Conservation (phyloP, 2,329 filamentous ascomycete species). For the Xylariaceae sp. region DNA sequence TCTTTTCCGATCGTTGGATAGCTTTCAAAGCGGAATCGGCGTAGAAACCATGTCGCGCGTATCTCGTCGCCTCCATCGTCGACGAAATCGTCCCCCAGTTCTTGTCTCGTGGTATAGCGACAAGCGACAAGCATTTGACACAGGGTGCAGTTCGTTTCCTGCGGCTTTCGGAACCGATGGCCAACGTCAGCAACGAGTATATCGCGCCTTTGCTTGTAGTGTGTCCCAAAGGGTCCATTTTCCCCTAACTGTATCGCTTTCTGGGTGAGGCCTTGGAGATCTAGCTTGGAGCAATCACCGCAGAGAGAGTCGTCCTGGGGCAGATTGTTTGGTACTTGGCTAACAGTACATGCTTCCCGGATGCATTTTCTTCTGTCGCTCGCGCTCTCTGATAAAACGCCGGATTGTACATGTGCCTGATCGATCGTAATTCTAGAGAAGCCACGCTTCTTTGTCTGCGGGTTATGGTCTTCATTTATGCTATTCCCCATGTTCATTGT, state of each 20-base stretch:
- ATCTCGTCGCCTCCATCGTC: not conserved
- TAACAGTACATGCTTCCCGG: not conserved
- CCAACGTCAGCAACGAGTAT: not conserved
- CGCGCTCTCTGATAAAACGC: not conserved
- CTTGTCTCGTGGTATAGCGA: not conserved
- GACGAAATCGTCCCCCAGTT: not conserved
- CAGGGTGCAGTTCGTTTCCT: not conserved
- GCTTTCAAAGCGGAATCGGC: not conserved
- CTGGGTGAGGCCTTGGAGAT: not conserved
- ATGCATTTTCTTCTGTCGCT: not conserved
- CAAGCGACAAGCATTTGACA: not conserved
- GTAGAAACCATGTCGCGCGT: not conserved
- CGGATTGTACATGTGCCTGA: not conserved
- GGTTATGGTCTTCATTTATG: not conserved
- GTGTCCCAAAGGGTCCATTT: not conserved
- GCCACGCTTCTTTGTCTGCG: not conserved
- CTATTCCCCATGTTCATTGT: not conserved
- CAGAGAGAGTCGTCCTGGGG: not conserved
- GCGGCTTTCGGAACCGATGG: not conserved
- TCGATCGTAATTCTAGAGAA: not conserved
- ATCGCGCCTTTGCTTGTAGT: not conserved
- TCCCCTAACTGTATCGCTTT: not conserved
- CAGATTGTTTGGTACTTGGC: not conserved
- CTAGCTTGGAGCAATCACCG: not conserved
- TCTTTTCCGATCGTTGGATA: not conserved